phyloP scores from a whole-genome alignment of 257 asterid genomes.

The Fraxinus excelsior region DNA sequence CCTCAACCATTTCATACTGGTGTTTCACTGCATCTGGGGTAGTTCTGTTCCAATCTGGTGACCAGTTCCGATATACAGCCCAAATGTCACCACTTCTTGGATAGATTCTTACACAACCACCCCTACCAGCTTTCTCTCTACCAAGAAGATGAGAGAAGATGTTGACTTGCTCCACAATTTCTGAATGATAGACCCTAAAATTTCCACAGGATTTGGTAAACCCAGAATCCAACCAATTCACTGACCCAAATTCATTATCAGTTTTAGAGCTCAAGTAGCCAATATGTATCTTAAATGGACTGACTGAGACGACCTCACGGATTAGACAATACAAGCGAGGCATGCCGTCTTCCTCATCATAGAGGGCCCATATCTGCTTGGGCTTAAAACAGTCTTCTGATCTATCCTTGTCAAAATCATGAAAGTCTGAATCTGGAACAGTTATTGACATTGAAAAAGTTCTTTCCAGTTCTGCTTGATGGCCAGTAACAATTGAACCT shows the following conservation, averaged over 20 bases:
- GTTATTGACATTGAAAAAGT: constrained; percentile 66
- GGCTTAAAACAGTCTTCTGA: constrained; percentile 90
- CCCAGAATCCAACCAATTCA: constrained; percentile 86
- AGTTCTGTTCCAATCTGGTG: constrained; percentile 75
- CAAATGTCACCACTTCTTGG: constrained; percentile 90
- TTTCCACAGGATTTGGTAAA: constrained; percentile 95
- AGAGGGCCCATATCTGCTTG: constrained; percentile 94
- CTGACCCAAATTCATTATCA: constrained; percentile 84
- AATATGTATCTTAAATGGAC: constrained; percentile 80
- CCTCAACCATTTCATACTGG: constrained; percentile 95
- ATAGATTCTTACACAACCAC: constrained; percentile 88
- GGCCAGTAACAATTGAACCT: constrained; percentile 27
- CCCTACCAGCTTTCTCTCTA: constrained; percentile 89
- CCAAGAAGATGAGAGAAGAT: constrained; percentile 88
- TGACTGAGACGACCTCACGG: constrained; percentile 77
- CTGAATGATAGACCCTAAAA: constrained; percentile 80
- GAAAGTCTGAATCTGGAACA: constrained; percentile 96
- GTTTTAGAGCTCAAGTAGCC: constrained; percentile 89
- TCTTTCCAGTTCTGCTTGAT: constrained; percentile 56
- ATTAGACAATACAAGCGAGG: constrained; percentile 95
- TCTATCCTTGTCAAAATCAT: constrained; percentile 87
- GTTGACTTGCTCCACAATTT: constrained; percentile 84
- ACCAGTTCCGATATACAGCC: constrained; percentile 95
- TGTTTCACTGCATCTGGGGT: constrained; percentile 86
- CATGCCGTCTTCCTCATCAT: constrained; percentile 93